These are phyloP conservation scores for Cryptococcus jaspeensis DNA, from an alignment of 1,284 basidiomycete genomes.

Conservation along the genomic window DNA sequence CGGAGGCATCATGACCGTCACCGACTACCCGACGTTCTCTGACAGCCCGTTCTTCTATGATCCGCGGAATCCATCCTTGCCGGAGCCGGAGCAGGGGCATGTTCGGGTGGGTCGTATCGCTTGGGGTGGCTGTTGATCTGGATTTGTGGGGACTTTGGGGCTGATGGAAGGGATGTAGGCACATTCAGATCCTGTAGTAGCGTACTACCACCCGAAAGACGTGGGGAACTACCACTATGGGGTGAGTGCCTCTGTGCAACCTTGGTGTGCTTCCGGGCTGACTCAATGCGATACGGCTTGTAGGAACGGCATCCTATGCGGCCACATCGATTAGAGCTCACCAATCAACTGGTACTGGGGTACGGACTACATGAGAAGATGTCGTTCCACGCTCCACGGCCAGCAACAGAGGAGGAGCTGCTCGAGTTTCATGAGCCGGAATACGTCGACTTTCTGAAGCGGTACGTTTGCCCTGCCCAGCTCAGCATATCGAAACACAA, in stretches of 20 bases:
- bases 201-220: constrained; percentile 92
- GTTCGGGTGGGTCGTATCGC: constrained; percentile 36
- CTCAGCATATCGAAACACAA: background rate
- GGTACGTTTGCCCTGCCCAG: constrained; percentile 55
- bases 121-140: background rate
- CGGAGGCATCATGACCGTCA: constrained; percentile 16
- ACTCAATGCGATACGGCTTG: background rate
- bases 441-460: constrained; percentile 91
- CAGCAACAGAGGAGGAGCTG: constrained; percentile 86
- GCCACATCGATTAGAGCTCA: constrained; percentile 88
- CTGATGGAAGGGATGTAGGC: constrained; percentile 55
- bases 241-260: constrained; percentile 56
- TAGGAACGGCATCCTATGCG: constrained; percentile 99
- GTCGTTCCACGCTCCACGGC: constrained; percentile 84
- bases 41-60: constrained; percentile 52
- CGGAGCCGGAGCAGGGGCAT: constrained; percentile 39
- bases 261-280: constrained; percentile 1
- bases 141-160: background rate
- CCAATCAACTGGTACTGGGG: constrained; percentile 91
- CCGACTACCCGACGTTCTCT: constrained; percentile 48
- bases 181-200: constrained; percentile 83
- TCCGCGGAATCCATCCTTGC: constrained; percentile 37
- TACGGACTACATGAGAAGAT: constrained; percentile 97
- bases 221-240: constrained; percentile 96
- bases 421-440: constrained; percentile 87